Conservation (phyloP, 225 moss, liverwort and hornwort genomes). For the Physcomitrellopsis africana region DNA sequence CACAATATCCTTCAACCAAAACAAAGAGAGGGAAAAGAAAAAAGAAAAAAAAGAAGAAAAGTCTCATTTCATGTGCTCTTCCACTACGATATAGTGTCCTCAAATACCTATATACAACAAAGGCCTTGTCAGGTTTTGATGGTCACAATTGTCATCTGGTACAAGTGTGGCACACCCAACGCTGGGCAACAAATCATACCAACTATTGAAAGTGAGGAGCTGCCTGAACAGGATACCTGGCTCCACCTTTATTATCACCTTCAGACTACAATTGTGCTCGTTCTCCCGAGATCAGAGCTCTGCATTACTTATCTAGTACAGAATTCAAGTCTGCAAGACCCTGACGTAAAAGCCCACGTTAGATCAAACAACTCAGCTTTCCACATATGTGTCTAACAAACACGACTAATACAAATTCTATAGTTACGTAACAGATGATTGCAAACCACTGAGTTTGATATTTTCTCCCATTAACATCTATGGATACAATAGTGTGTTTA, state of each 20-base stretch:
- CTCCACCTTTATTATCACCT: constrained; percentile 20
- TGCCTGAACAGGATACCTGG: constrained; percentile 9
- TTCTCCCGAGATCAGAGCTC: constrained; percentile 19
- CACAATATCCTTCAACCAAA: constrained; percentile 23
- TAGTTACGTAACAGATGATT: no score
- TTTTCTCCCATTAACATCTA: no score
- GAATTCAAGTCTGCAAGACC: constrained; percentile 23
- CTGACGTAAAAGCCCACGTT: constrained; percentile 5
- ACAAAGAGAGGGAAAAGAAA: not conserved
- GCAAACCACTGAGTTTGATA: no score
- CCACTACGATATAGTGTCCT: constrained; percentile 22
- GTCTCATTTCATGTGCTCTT: constrained; percentile 31
- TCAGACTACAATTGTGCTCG: constrained; percentile 19
- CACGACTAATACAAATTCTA: no score
- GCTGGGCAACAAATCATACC: constrained; percentile 24
- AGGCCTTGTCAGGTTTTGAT: constrained; percentile 35
- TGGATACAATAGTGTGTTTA: no score
- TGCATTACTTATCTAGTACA: not conserved
- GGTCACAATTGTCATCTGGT: constrained; percentile 31
- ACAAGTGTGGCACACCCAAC: constrained; percentile 34
- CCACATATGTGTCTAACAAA: no score
- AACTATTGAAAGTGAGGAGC: constrained; percentile 33
- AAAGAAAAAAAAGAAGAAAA: no score
- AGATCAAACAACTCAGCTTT: not conserved
- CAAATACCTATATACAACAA: constrained; percentile 38